phyloP scores from a whole-genome alignment of 129 eudicot genomes.

The Escallonia rubra region DNA sequence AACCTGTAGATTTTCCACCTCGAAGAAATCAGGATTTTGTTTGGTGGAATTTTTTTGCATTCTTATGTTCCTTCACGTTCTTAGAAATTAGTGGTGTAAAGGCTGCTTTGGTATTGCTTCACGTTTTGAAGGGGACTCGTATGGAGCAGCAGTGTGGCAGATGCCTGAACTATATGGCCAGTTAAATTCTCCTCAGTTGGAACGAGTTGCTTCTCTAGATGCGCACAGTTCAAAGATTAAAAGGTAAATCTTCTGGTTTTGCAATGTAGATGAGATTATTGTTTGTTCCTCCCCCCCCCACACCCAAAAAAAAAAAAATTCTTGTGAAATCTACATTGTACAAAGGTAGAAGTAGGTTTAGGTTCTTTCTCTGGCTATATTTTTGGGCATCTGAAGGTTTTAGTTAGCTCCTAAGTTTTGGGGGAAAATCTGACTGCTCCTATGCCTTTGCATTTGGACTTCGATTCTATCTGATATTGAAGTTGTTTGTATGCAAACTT shows the following conservation, averaged over 20 bases:
- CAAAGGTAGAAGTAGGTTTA: too few species aligned
- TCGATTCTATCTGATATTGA: too few species aligned
- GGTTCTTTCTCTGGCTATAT: too few species aligned
- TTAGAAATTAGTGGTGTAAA: constrained; percentile 7
- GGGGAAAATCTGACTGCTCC: too few species aligned
- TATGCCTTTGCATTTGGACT: too few species aligned
- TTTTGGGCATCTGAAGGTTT: too few species aligned
- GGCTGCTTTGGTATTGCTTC: constrained; percentile 8
- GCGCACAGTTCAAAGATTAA: constrained; percentile 65
- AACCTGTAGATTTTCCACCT: neutral
- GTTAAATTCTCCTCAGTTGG: constrained; percentile 86
- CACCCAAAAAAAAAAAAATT: too few species aligned
- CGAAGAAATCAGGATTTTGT: too few species aligned
- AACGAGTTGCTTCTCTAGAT: constrained; percentile 74
- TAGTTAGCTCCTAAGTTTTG: too few species aligned
- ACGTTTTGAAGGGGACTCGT: constrained; percentile 67
- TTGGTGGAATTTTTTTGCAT: neutral
- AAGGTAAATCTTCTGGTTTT: constrained; percentile 47
- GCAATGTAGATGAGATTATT: neutral
- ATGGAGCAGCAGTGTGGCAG: constrained; percentile 96
- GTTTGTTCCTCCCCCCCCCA: too few species aligned
- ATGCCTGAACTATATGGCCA: constrained; percentile 96
- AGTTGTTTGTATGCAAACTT: too few species aligned
- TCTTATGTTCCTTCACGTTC: neutral
- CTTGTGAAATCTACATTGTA: too few species aligned